Percentiles rank a stretch among this genome's conserved stretches.
Evolutionary conservation across 2,329 filamentous ascomycete genomes (phyloP).

Genomic region (Colletotrichum salicis): DNA sequence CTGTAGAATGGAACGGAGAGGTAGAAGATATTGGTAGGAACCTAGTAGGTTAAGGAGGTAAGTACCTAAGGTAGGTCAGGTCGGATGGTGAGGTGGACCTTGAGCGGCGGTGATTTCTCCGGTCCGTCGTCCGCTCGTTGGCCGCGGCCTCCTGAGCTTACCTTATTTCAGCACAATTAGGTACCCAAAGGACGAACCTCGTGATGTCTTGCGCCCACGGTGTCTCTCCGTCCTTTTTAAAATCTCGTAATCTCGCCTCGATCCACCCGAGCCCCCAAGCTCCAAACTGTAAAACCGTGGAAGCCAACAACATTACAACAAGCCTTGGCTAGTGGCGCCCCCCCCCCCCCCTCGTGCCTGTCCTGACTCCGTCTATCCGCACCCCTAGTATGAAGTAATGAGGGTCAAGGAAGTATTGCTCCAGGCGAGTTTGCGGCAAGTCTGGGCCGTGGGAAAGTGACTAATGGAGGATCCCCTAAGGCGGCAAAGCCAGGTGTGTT

Average conservation of each 20-base stretch:
- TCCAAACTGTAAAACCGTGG: background rate
- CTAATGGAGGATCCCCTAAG: background rate
- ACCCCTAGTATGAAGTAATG: background rate
- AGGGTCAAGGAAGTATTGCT: conserved; percentile 6
- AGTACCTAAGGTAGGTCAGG: background rate
- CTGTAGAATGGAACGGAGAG: too few relatives aligned
- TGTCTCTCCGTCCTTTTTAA: background rate
- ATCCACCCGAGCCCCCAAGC: conserved; percentile 6
- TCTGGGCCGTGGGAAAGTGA: background rate
- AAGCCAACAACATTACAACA: background rate
- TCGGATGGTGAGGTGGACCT: background rate
- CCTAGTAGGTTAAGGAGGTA: too few relatives aligned
- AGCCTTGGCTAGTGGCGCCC: conserved; percentile 6
- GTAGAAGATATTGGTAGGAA: too few relatives aligned
- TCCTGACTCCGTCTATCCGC: background rate
- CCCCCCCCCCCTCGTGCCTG: background rate
- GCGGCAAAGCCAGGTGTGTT: background rate
- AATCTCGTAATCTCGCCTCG: background rate
- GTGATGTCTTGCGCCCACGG: background rate
- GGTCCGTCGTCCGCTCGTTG: conserved; percentile 23
- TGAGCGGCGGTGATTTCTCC: background rate
- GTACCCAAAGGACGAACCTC: background rate
- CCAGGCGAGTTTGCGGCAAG: conserved; percentile 7
- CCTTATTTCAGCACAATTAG: too few relatives aligned
- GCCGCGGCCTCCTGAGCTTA: background rate